A percentile compares a stretch with the other conserved stretches of the same genome.
Evolutionary conservation across 1,139 yeast genomes (phyloP).

Genomic region (Pichia cactophila): DNA sequence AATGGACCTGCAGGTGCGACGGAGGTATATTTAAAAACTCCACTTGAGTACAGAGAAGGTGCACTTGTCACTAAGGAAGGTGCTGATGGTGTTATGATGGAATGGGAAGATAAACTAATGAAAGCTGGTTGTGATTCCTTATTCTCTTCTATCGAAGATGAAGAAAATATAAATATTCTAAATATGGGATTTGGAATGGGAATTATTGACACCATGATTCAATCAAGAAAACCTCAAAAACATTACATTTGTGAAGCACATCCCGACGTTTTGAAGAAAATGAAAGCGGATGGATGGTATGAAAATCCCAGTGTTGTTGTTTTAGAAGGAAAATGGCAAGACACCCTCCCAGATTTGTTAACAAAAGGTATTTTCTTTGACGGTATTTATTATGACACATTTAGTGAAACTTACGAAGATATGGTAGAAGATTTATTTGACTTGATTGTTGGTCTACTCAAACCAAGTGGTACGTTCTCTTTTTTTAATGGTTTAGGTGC

Average conservation of each 20-base stretch:
- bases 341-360: slow-evolving; percentile 56
- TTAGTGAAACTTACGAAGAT: slow-evolving; percentile 78
- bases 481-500: slow-evolving; percentile 97
- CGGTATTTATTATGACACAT: slow-evolving; percentile 91
- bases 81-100: slow-evolving; percentile 95
- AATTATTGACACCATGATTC: slow-evolving; percentile 76
- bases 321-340: slow-evolving; percentile 90
- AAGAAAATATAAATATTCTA: slow-evolving; percentile 46
- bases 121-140: slow-evolving; percentile 66
- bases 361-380: slow-evolving; percentile 65
- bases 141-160: slow-evolving; percentile 36
- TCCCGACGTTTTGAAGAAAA: slow-evolving; percentile 72
- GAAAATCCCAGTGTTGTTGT: slow-evolving; percentile 64
- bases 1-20: slow-evolving; percentile 61
- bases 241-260: slow-evolving; percentile 95
- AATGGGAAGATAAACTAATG: slow-evolving; percentile 88
- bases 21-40: slow-evolving; percentile 54
- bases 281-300: slow-evolving; percentile 78
- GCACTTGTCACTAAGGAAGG: slow-evolving; percentile 65
- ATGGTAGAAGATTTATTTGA: slow-evolving; percentile 76
- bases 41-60: slow-evolving; percentile 62
- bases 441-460: slow-evolving; percentile 68
- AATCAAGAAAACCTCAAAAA: slow-evolving; percentile 47
- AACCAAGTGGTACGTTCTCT: slow-evolving; percentile 76
- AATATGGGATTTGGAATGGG: slow-evolving; percentile 98